Percentiles rank a stretch among this genome's conserved stretches.
Evolutionary conservation across 2,329 filamentous ascomycete species (phyloP).

Genomic region (Trichoderma sp.): DNA sequence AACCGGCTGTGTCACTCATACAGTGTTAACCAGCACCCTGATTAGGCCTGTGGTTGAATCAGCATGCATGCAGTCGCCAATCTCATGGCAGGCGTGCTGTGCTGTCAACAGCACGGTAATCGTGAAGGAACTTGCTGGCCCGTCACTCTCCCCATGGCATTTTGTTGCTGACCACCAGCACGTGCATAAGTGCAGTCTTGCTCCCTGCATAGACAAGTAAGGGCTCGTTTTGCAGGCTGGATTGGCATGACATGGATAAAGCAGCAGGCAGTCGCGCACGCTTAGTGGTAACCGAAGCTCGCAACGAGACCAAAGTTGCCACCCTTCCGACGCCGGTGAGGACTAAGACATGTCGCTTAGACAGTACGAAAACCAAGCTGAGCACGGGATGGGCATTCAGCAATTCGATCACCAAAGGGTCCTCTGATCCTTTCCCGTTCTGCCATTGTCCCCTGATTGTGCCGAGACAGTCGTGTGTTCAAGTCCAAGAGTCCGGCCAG

Average conservation of each 20-base stretch:
- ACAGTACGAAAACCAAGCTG: neutral
- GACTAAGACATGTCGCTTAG: constrained; percentile 9
- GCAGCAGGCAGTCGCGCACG: constrained; percentile 4
- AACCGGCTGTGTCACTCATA: neutral
- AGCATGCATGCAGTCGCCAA: neutral
- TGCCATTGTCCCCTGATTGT: neutral
- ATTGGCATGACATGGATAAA: constrained; percentile 7
- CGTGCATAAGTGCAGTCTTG: constrained; percentile 11
- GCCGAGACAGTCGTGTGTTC: neutral
- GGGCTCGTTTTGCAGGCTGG: constrained; percentile 9
- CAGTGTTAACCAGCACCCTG: neutral
- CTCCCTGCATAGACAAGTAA: constrained; percentile 6
- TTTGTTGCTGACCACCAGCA: constrained; percentile 21
- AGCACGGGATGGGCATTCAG: neutral
- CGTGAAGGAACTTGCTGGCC: constrained; percentile 4
- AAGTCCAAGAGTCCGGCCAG: neutral
- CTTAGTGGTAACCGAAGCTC: constrained; percentile 1
- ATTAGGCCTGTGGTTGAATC: neutral
- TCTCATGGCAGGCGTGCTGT: neutral
- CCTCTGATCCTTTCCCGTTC: constrained; percentile 3
- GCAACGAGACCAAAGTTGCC: constrained; percentile 16
- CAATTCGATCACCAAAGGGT: neutral
- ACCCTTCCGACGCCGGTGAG: constrained; percentile 23
- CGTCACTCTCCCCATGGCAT: neutral
- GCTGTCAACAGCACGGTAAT: neutral